Conservation (phyloP, 176 grass and related monocot genomes). For the Aegilops speltoides region DNA sequence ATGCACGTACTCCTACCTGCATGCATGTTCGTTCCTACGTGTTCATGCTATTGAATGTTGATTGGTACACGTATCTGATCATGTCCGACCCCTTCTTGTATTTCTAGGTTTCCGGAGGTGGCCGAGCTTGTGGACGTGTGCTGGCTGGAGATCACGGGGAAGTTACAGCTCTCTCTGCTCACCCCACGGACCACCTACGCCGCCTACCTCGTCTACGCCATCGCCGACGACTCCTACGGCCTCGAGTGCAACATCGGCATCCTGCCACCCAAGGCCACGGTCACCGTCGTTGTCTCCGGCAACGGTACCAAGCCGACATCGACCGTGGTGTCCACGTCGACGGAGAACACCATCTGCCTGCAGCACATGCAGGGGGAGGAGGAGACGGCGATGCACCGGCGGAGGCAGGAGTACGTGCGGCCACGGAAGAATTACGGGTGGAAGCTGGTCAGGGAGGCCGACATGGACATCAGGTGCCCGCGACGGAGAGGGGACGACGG, state of each 20-base stretch:
- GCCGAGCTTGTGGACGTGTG: conserved; percentile 58
- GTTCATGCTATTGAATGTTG: neutral
- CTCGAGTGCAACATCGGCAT: conserved; percentile 60
- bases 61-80: neutral
- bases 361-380: conserved; percentile 53
- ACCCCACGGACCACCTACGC: conserved; percentile 44
- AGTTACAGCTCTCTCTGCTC: conserved; percentile 43
- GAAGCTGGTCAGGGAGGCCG: conserved; percentile 4
- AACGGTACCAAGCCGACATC: neutral
- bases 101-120: conserved; percentile 58
- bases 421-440: conserved; percentile 12
- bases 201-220: conserved; percentile 58
- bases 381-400: conserved; percentile 28
- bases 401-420: conserved; percentile 29
- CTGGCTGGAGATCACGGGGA: conserved; percentile 65
- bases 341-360: conserved; percentile 40
- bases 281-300: conserved; percentile 9
- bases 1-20: neutral
- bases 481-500: conserved; percentile 32
- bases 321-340: too few relatives aligned
- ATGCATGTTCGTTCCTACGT: neutral
- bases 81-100: neutral
- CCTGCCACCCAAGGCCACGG: conserved; percentile 28
- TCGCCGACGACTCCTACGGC: conserved; percentile 45
- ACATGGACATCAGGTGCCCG: conserved; percentile 32